Base-by-base conservation (phyloP, 2,329 filamentous ascomycete genomes). In the Emergomyces orientalis region DNA sequence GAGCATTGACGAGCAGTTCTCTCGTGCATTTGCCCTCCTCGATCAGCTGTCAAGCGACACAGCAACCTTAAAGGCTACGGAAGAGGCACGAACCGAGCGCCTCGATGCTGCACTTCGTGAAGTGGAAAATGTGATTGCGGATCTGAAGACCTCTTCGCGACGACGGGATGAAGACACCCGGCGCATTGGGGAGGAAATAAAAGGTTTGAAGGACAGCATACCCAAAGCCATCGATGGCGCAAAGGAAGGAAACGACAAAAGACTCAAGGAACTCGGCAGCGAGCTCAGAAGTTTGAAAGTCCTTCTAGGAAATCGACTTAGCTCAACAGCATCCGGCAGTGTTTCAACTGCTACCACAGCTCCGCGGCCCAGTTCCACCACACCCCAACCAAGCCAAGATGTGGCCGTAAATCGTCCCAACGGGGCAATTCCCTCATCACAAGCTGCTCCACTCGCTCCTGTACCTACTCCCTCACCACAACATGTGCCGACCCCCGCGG, bases 211-310 rank as follows among this genome's bases (percentile, higher is more conserved):
- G 74, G 89, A 92, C 67, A 81, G 89, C 60, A 91, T 99, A 62
- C 94, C 95, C 8, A 90, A 89, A 75, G 92, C 92, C 1, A 84
- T 99, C 70, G 87, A 94, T 66, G 88, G 88, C 61, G 91, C 97
- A 72, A 93, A 93, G 77, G 89, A 93, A 65, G 82, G 86, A 61
- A 90, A 89, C 32, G 92, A 97, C 72, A 84, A 81, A 67, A 84
- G 91, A 58, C 79, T 99, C 63, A 88, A 87, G 75, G 94, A 97
- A 70, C 84, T 99, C 67, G 89, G 90, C 68, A 84, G 82, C 7
- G 94, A 99, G 76, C 81, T 99, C 70, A 91, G 89, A 80, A 97
- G 92, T 73, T 79, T 99, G 70, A 97, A 97, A 82, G 89, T 90
- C 2, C 81, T 99, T 61, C 85, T 99, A 59, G 81, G 81, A 41